Evolutionary conservation across 768 basidiomycete genomes (phyloP).

Genomic region (Russula foetens): DNA sequence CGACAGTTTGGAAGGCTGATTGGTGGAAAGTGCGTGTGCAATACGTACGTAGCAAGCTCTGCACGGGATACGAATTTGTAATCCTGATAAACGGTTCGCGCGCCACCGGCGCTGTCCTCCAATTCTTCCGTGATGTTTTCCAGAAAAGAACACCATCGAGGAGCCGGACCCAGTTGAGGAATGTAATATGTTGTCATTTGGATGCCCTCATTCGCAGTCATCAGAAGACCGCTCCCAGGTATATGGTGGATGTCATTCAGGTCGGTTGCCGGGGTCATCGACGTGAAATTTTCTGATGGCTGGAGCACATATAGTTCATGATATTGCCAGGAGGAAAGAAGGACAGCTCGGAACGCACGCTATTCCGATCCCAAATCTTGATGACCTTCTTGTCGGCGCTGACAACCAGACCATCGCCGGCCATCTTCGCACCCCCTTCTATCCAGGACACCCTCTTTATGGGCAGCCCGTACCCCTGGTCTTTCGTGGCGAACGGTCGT

Average conservation of each 20-base stretch:
- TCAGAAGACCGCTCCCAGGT: slow-evolving; percentile 78
- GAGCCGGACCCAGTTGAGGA: slow-evolving; percentile 93
- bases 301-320: slow-evolving; percentile 27
- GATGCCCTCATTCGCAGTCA: slow-evolving; percentile 95
- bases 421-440: slow-evolving; percentile 76
- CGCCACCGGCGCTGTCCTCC: slow-evolving; percentile 77
- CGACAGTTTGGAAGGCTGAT: neutral
- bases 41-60: slow-evolving; percentile 74
- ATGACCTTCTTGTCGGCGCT: slow-evolving; percentile 96
- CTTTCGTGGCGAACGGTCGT: slow-evolving; percentile 79
- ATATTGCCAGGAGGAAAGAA: slow-evolving; percentile 8
- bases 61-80: slow-evolving; percentile 92
- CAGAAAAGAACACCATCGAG: slow-evolving; percentile 94
- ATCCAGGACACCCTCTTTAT: slow-evolving; percentile 84
- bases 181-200: slow-evolving; percentile 93
- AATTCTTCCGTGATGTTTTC: slow-evolving; percentile 98
- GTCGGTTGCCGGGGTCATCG: slow-evolving; percentile 85
- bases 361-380: slow-evolving; percentile 91
- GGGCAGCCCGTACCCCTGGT: slow-evolving; percentile 94
- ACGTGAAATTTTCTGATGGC: slow-evolving; percentile 83
- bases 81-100: slow-evolving; percentile 73
- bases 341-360: slow-evolving; percentile 50
- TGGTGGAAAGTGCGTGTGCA: neutral
- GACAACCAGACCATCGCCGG: slow-evolving; percentile 79
- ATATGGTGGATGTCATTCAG: slow-evolving; percentile 89